Base-by-base conservation (phyloP, 2,329 filamentous ascomycete genomes). In the Fusarium sp. region DNA sequence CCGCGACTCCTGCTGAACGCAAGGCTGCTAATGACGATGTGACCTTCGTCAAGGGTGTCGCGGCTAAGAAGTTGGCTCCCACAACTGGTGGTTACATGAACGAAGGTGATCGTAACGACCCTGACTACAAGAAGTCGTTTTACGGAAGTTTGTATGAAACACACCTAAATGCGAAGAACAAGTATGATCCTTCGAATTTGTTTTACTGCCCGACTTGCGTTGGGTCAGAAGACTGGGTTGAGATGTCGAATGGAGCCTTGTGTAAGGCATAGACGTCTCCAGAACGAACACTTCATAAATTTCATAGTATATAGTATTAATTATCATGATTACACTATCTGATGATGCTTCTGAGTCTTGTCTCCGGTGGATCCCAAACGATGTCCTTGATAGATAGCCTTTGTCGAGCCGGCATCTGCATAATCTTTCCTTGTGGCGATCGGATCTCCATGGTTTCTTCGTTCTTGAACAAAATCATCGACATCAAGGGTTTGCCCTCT, bases 201-300 rank as follows among this genome's bases (percentile, higher is more conserved):
- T 67, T 69, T 7, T 69, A 67, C 15, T 69, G 66, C 4, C 66
- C 66, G 4, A 69, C 66, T 5, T 69, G 66, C 15, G 65, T 69
- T 13, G 66, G 66, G 7, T 66, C 66, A 3, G 66, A 69, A 6
- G 47, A 44, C 0, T 69, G 57, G 40, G 15, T 69, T 10, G 66
- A 66, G 8, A 47, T 4, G 1, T 50, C 65, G 2, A 52, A 66
- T 8, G 66, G 66, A 0, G 57, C 66, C 3, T 31, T 67, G 3
- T 69, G 66, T 26, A 67, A 38, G 31, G 47, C 34, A 0, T 42
- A 40, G 8, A 18, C 6, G 4, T 10, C 8, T 23, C 18, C 6
- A 12, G 4, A 10, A 41, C 6, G 18, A 16, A 11, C 15, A 4
- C 11, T 9, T n/a, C 8, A 31, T 6, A 57, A 20, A 20, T 37